Conservation (phyloP, 2,329 filamentous ascomycete genomes). For the Aspergillus fijiensis region DNA sequence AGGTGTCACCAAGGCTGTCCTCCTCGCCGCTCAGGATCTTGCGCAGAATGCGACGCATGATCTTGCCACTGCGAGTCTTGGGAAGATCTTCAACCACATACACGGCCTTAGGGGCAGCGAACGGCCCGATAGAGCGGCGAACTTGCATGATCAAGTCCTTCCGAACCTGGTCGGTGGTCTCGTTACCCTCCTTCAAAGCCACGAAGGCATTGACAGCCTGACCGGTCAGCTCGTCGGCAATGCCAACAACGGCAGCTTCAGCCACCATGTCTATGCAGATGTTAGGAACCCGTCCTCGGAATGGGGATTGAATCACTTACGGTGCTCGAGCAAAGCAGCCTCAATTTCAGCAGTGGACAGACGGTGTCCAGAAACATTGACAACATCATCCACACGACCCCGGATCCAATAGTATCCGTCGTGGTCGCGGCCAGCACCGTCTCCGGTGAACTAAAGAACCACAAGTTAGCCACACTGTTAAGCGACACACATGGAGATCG, state of each 20-base stretch:
- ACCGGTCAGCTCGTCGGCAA: conserved; percentile 88
- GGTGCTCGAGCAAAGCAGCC: conserved; percentile 90
- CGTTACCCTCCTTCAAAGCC: conserved; percentile 80
- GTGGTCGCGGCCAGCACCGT: conserved; percentile 92
- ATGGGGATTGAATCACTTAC: conserved; percentile 39
- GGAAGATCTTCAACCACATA: conserved; percentile 90
- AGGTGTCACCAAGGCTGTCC: conserved; percentile 90
- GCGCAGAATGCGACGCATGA: conserved; percentile 93
- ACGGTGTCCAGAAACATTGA: conserved; percentile 95
- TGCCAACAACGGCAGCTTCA: conserved; percentile 92
- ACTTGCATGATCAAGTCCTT: conserved; percentile 95
- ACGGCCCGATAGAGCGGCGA: conserved; percentile 94
- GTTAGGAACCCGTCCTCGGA: conserved; percentile 17
- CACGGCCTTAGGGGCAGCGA: conserved; percentile 92
- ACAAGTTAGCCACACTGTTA: conserved; percentile 6
- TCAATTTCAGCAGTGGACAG: conserved; percentile 98
- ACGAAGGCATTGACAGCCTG: conserved; percentile 98
- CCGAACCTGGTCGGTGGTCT: conserved; percentile 73
- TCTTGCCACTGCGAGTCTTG: conserved; percentile 97
- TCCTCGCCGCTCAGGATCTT: conserved; percentile 98
- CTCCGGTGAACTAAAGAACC: conserved; percentile 53
- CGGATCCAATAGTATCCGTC: conserved; percentile 99
- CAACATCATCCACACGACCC: conserved; percentile 95
- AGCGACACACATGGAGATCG: background rate
- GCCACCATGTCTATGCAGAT: conserved; percentile 58